These are phyloP conservation scores for Ganoderma lingzhi DNA, from an alignment of 1,284 basidiomycete species.

Conservation along the genomic window DNA sequence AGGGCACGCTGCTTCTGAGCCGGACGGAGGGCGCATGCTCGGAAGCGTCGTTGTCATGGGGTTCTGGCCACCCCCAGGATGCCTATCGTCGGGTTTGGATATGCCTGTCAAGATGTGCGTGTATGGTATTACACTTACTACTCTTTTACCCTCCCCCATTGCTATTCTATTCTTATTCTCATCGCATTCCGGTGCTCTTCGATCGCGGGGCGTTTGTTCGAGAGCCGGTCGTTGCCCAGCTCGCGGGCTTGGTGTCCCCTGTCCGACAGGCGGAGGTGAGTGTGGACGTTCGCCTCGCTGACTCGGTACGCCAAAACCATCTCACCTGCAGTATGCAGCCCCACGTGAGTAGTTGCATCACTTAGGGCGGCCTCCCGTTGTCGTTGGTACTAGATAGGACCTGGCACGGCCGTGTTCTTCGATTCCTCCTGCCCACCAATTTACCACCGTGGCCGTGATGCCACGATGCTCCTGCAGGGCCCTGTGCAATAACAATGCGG, in stretches of 20 bases:
- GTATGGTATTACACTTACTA: background rate
- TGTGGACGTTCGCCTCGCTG: constrained; percentile 5
- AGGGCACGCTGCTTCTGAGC: background rate
- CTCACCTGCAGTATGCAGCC: background rate
- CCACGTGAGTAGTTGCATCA: background rate
- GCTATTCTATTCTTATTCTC: constrained; percentile 4
- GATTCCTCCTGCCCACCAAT: background rate
- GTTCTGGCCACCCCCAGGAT: background rate
- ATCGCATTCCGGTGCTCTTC: background rate
- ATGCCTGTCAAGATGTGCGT: background rate
- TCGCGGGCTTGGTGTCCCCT: background rate
- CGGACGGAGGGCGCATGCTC: background rate
- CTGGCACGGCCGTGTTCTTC: no score
- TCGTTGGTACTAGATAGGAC: background rate
- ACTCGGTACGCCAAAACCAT: background rate
- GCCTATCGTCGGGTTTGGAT: background rate
- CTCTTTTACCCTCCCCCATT: background rate
- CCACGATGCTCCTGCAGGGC: background rate
- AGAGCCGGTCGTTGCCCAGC: background rate
- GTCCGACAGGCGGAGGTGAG: constrained; percentile 1
- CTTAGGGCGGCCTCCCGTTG: background rate
- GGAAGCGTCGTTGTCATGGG: constrained; percentile 3
- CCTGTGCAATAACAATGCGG: constrained; percentile 3
- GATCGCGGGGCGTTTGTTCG: background rate
- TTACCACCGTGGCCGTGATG: background rate